Evolutionary conservation across 2,329 filamentous ascomycete species (phyloP).

Genomic region (Fusarium sp.): DNA sequence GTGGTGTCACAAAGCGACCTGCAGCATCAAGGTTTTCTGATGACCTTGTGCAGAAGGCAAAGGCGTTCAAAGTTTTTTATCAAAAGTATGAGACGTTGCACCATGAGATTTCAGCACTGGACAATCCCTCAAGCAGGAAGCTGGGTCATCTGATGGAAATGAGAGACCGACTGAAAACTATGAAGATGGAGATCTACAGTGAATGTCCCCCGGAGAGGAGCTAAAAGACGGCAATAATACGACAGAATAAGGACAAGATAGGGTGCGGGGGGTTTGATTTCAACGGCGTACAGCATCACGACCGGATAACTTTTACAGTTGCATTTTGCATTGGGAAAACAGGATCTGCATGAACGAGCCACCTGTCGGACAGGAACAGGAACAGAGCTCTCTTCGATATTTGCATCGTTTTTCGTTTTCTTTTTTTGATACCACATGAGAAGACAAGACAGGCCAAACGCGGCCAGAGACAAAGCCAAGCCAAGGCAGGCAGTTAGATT

Average conservation of each 20-base stretch:
- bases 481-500: conserved; percentile 24
- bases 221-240: conserved; percentile 37
- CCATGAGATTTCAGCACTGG: conserved; percentile 62
- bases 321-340: conserved; percentile 40
- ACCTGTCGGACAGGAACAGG: conserved; percentile 33
- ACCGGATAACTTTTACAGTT: conserved; percentile 44
- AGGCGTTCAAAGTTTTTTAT: conserved; percentile 67
- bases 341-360: conserved; percentile 43
- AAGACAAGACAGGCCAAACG: conserved; percentile 28
- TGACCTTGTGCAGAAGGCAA: conserved; percentile 65
- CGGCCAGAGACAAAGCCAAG: conserved; percentile 15
- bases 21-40: conserved; percentile 45
- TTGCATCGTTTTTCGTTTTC: conserved; percentile 29
- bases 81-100: conserved; percentile 68
- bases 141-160: conserved; percentile 65
- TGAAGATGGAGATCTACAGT: conserved; percentile 70
- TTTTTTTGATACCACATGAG: conserved; percentile 45
- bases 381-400: conserved; percentile 42
- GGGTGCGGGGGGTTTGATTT: conserved; percentile 21
- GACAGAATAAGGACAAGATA: conserved; percentile 15
- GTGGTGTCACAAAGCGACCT: conserved; percentile 47
- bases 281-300: conserved; percentile 43
- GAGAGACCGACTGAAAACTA: conserved; percentile 63
- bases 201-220: conserved; percentile 53
- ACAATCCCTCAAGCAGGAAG: conserved; percentile 64